Evolutionary conservation across 345 rosid genomes (phyloP).

Genomic region (Melastoma malabathricum): DNA sequence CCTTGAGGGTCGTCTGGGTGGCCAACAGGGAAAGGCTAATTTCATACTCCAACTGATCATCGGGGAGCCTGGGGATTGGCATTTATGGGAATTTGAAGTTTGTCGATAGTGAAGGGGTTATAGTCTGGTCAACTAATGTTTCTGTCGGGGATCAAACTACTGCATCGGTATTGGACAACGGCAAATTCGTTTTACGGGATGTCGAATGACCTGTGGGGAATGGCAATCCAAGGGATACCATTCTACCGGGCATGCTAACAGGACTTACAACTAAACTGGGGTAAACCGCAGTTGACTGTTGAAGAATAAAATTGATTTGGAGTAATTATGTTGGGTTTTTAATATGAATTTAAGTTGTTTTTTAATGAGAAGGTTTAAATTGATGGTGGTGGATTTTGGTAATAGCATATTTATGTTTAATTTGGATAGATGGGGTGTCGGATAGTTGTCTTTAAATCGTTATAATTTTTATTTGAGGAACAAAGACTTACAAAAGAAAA

Average conservation of each 20-base stretch:
- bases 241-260: conserved; percentile 24
- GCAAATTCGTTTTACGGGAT: conserved; percentile 22
- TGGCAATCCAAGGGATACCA: conserved; percentile 27
- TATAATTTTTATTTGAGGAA: no score
- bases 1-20: conserved; percentile 21
- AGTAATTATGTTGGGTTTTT: no score
- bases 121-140: conserved; percentile 17
- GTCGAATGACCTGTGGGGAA: conserved; percentile 19
- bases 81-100: conserved; percentile 14
- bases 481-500: no score
- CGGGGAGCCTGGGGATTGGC: conserved; percentile 12
- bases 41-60: conserved; percentile 7
- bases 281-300: conserved; percentile 10
- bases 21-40: conserved; percentile 31
- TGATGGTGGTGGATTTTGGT: no score
- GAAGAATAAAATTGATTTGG: no score
- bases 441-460: no score
- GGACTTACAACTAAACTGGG: conserved; percentile 12
- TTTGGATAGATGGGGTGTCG: no score
- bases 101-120: conserved; percentile 2
- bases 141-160: conserved; percentile 3
- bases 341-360: no score
- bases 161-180: conserved; percentile 19
- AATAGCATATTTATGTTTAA: no score
- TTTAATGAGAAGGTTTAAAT: no score